Evolutionary conservation across 2,329 filamentous ascomycete species (phyloP).

Genomic region (Fusarium xylarioides): DNA sequence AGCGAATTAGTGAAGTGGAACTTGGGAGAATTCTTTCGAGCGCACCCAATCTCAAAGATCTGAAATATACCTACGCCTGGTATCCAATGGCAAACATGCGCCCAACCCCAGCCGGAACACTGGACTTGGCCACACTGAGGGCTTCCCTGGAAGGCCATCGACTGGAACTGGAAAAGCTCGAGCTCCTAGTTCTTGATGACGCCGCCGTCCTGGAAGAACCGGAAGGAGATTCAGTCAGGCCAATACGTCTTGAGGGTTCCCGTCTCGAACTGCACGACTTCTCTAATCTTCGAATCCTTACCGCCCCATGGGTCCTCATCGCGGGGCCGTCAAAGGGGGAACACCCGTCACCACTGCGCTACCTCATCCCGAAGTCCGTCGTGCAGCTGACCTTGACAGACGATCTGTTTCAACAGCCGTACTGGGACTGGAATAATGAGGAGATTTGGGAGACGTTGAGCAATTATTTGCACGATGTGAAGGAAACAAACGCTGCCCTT

Average conservation of each 20-base stretch:
- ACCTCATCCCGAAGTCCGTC: not conserved
- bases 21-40: not conserved
- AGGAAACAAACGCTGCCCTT: not conserved
- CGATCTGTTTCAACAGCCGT: not conserved
- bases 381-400: not conserved
- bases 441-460: fast-evolving
- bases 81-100: fast-evolving
- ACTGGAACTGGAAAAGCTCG: not conserved
- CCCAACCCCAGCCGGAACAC: fast-evolving
- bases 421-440: fast-evolving
- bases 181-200: not conserved
- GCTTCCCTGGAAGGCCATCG: not conserved
- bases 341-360: not conserved
- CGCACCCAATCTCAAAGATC: not conserved
- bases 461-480: not conserved
- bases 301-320: not conserved
- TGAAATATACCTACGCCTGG: not conserved
- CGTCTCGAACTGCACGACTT: not conserved
- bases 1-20: not conserved
- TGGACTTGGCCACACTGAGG: not conserved
- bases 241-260: fast-evolving
- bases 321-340: not conserved
- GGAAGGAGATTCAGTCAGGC: not conserved
- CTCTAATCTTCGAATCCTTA: fast-evolving
- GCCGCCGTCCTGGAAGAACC: fast-evolving